Evolutionary conservation across 2,329 filamentous ascomycete genomes (phyloP).

Genomic region (Fusarium goolgardi): DNA sequence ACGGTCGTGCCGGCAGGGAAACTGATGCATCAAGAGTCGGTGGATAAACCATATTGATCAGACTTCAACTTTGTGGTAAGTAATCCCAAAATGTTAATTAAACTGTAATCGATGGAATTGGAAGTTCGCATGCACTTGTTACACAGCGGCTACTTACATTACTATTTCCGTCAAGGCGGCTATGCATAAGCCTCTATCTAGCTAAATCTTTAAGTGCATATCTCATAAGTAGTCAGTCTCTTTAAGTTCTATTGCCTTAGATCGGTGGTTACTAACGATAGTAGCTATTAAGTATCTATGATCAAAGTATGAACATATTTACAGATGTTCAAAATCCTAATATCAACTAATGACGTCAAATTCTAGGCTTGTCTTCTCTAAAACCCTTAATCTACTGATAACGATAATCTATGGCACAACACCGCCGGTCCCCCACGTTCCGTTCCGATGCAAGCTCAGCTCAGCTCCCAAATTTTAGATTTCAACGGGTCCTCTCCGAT

Average conservation of each 20-base stretch:
- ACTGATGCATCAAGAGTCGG: background rate
- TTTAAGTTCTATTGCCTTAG: too few relatives aligned
- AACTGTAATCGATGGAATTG: background rate
- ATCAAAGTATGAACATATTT: background rate
- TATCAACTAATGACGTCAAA: constrained; percentile 30
- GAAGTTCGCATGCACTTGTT: background rate
- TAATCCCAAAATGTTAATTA: background rate
- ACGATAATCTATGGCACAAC: constrained; percentile 31
- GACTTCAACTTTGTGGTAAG: background rate
- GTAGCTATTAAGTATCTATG: background rate
- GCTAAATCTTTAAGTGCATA: background rate
- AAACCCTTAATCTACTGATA: constrained; percentile 34
- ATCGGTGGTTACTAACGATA: background rate
- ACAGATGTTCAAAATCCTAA: background rate
- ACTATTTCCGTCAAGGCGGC: background rate
- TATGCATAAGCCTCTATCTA: background rate
- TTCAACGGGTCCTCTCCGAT: constrained; percentile 16
- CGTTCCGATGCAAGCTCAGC: constrained; percentile 13
- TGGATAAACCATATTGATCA: background rate
- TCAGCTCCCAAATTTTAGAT: constrained; percentile 31
- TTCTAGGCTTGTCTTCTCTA: background rate
- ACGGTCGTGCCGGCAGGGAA: background rate
- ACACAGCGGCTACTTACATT: constrained; percentile 11
- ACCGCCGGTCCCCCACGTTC: constrained; percentile 39
- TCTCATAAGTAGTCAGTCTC: background rate